Base-by-base conservation (phyloP, 169 alveolate genomes). In the Hammondia hammondi region DNA sequence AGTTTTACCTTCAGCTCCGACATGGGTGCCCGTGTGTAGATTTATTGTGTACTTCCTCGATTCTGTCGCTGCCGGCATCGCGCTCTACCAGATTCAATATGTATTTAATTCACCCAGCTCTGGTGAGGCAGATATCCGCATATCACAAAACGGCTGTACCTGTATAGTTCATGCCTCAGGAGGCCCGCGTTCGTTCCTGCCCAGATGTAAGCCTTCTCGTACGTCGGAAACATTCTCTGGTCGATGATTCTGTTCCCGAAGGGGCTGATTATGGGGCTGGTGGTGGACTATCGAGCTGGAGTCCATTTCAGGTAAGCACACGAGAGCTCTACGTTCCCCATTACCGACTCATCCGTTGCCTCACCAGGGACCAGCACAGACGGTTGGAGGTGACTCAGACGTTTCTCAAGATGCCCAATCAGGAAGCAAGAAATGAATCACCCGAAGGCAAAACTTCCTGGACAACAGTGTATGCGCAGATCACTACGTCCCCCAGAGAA, bases 181-280 rank as follows among this genome's bases (percentile, higher is more conserved):
- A 7, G 95, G 95, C 37, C 95, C 95, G 35, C 93, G 92, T 73
- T 93, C 95, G 17, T 93, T 93, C 90, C 95, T 93, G 85, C 95
- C 95, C 37, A 92, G 95, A 45, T 93, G 95, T 82, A 82, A 43
- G 70, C 35, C 32, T 82, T 52, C 43, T 82, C 43, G n/a, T 12
- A 27, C 4, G 14, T 17, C 27, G 14, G 85, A 67, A 67, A 67
- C 2, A 27, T 14, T 4, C 5, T n/a, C 32, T 32, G 5, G 14
- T 32, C 48, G 52, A 71, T n/a, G 43, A 73, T 32, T 73, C 32
- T 0, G 14, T 73, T 21, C 43, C 85, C 21, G 48, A 12, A 82
- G 90, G 90, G 90, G 43, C 90, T 29, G 24, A 46, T 43, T 82
- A 82, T 27, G 90, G 90, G 24, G 37, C 71, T 37, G 71, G 90